Evolutionary conservation across 306 rosid genomes (phyloP).

Genomic region (Quillaja saponaria): DNA sequence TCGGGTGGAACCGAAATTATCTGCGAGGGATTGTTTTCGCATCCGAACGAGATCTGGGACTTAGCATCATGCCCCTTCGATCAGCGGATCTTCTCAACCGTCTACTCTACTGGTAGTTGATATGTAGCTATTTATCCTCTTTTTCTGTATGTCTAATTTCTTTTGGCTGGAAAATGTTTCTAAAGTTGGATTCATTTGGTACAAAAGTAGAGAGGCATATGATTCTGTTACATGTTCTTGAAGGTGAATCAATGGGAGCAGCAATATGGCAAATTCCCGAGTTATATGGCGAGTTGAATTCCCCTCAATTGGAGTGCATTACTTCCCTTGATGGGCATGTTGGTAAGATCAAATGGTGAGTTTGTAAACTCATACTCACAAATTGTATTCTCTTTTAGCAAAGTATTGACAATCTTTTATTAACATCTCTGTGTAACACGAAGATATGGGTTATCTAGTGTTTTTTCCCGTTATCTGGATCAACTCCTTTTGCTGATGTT

Average conservation of each 20-base stretch:
- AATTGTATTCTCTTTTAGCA: slow-evolving; percentile 4
- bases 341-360: slow-evolving; percentile 87
- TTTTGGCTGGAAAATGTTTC: background rate
- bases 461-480: slow-evolving; percentile 5
- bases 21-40: slow-evolving; percentile 96
- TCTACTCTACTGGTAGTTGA: slow-evolving; percentile 72
- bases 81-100: slow-evolving; percentile 96
- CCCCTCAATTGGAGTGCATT: slow-evolving; percentile 83
- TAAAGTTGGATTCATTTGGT: too few species aligned
- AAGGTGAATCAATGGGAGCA: slow-evolving; percentile 88
- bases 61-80: slow-evolving; percentile 93
- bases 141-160: background rate
- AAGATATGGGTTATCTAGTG: background rate
- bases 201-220: slow-evolving; percentile 6
- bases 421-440: too few species aligned
- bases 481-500: slow-evolving; percentile 12
- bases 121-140: background rate
- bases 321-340: slow-evolving; percentile 68
- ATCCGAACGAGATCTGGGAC: slow-evolving; percentile 98
- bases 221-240: slow-evolving; percentile 32
- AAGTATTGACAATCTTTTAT: too few species aligned
- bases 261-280: slow-evolving; percentile 99
- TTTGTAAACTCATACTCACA: slow-evolving; percentile 25
- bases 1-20: slow-evolving; percentile 83
- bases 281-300: slow-evolving; percentile 87